phyloP scores from a whole-genome alignment of 306 rosid species.

The Glycine latifolia region DNA sequence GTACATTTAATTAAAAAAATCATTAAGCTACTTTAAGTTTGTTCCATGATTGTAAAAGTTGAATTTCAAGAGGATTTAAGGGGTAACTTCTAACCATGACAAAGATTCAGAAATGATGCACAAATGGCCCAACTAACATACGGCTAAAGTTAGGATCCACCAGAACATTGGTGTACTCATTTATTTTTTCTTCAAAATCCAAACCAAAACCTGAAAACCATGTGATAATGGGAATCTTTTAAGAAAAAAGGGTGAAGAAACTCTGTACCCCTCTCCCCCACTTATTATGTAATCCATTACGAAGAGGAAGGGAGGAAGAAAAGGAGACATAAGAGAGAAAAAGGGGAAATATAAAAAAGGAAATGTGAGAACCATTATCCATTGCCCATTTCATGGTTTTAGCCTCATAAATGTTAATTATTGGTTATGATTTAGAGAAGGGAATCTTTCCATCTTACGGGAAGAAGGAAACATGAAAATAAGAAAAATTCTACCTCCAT shows the following conservation, averaged over 20 bases:
- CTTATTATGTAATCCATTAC: background rate
- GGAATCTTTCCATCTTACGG: conserved; percentile 79
- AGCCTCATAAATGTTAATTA: conserved; percentile 38
- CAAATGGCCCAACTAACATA: conserved; percentile 47
- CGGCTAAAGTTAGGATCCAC: conserved; percentile 45
- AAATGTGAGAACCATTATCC: conserved; percentile 52
- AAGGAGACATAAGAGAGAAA: background rate
- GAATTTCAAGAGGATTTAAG: conserved; percentile 48
- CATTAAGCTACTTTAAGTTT: conserved; percentile 30
- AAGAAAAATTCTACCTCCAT: conserved; percentile 53
- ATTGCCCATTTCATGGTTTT: conserved; percentile 50
- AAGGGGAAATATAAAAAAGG: background rate
- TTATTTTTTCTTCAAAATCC: conserved; percentile 51
- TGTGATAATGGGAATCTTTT: conserved; percentile 39
- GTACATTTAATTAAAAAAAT: conserved; percentile 28
- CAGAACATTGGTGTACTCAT: conserved; percentile 39
- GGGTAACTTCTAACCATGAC: conserved; percentile 76
- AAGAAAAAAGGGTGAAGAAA: background rate
- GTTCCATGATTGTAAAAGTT: conserved; percentile 50
- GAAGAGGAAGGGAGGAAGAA: background rate
- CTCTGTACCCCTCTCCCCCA: background rate
- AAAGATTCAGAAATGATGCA: conserved; percentile 67
- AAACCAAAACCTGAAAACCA: conserved; percentile 43
- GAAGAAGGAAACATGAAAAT: conserved; percentile 54
- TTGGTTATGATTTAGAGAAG: conserved; percentile 50